Evolutionary conservation across 345 rosid genomes (phyloP).

Genomic region (Citrus glauca): DNA sequence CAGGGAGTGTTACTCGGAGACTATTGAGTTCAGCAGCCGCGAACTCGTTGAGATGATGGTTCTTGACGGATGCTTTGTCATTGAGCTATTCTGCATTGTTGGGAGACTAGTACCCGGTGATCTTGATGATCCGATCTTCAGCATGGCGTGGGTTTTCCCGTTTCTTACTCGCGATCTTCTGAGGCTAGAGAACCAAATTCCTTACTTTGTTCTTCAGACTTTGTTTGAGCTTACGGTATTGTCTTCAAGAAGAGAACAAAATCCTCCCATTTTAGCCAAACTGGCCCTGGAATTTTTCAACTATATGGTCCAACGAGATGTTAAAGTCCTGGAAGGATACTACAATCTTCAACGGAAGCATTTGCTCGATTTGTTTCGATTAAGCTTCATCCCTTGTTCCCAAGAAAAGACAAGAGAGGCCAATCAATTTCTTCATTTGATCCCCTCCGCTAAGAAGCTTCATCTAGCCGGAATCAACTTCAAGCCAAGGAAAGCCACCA

Average conservation of each 20-base stretch:
- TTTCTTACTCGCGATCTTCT: slow-evolving; percentile 44
- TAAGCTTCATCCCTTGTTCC: slow-evolving; percentile 32
- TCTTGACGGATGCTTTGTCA: slow-evolving; percentile 59
- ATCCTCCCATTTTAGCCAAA: slow-evolving; percentile 21
- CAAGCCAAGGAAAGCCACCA: slow-evolving; percentile 26
- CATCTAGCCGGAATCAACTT: slow-evolving; percentile 39
- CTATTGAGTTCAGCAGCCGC: neutral
- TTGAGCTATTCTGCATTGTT: slow-evolving; percentile 47
- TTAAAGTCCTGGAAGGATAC: slow-evolving; percentile 20
- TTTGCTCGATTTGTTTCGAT: slow-evolving; percentile 49
- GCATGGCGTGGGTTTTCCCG: slow-evolving; percentile 44
- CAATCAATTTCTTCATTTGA: slow-evolving; percentile 21
- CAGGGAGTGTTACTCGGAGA: slow-evolving; percentile 35
- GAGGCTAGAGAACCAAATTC: slow-evolving; percentile 58
- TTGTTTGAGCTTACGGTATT: slow-evolving; percentile 24
- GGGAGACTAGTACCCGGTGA: slow-evolving; percentile 28
- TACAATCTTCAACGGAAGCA: slow-evolving; percentile 27
- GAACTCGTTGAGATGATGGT: slow-evolving; percentile 44
- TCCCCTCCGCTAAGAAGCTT: slow-evolving; percentile 45
- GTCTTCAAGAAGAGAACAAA: neutral
- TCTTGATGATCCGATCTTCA: slow-evolving; percentile 44
- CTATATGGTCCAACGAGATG: slow-evolving; percentile 28
- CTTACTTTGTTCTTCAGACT: slow-evolving; percentile 41
- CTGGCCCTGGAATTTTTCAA: slow-evolving; percentile 46
- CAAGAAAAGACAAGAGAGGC: neutral